Base-by-base conservation (phyloP, 768 basidiomycete genomes). In the Steccherinum ochraceum region DNA sequence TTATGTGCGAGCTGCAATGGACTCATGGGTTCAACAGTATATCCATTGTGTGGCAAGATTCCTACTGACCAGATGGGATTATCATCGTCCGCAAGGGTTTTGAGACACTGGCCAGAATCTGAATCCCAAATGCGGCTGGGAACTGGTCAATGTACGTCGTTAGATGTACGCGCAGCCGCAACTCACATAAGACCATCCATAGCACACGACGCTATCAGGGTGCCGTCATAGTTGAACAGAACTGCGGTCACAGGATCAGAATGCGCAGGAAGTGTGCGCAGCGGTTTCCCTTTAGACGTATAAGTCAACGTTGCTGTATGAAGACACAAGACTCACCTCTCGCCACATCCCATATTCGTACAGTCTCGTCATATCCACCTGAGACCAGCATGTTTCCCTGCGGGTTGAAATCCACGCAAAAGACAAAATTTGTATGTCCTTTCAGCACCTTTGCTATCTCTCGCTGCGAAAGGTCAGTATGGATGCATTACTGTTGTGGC, bases 201-300 rank as follows among this genome's bases (percentile, higher is more conserved):
- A 11, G 93, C 90, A 58, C 89, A 91, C 16, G 93, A 95, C 2
- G 92, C 88, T 23, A 99, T 86, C 56, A 98, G 81, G 5, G 91
- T 94, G 4, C 96, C 96, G 56, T 98, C 95, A 57, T 86, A 81
- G 66, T 90, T 97, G 75, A 96, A 99, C 52, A 82, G 80, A 4
- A 98, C 93, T 11, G 90, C 86, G 40, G 93, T 95, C 25, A 98
- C 92, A 12, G 96, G 94, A 67, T 98, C 96, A 2, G 94, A 94
- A 72, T 98, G 96, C 2, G 96, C 96, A 26, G 94, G 93, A 7
- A 98, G 73, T 13, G 88, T 82, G 65, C 89, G 86, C 63, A 97
- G 67, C n/a, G 84, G 81, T 62, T 79, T 86, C 16, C 90, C 95
- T 93, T 52, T 4, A 18, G 10, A 24, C 3, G 5, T 12, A 41